Evolutionary conservation across 1,284 basidiomycete genomes (phyloP).

Genomic region (Rhodofomes roseus): DNA sequence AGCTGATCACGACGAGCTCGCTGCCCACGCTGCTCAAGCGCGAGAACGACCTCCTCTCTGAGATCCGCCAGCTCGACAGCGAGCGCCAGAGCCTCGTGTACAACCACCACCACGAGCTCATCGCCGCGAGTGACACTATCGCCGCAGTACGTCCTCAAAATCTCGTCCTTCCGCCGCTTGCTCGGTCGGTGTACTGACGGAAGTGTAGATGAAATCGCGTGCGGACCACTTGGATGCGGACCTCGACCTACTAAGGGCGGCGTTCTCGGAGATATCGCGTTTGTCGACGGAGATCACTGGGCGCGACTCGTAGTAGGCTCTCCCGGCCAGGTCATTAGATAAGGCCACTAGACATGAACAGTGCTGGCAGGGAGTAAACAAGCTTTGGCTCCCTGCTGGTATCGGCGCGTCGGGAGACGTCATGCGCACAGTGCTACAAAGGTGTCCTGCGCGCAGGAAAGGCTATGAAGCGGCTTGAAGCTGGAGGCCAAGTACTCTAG

Average conservation of each 20-base stretch:
- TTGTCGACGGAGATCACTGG: constrained; percentile 63
- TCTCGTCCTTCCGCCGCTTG: constrained; percentile 1
- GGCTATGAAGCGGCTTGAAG: no score
- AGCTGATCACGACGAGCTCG: constrained; percentile 76
- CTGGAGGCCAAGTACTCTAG: no score
- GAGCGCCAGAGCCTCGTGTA: constrained; percentile 90
- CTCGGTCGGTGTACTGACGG: background rate
- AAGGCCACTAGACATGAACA: no score
- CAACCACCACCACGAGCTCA: constrained; percentile 92
- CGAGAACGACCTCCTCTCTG: constrained; percentile 79
- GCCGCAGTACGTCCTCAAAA: constrained; percentile 66
- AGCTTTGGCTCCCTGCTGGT: no score
- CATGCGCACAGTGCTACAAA: no score
- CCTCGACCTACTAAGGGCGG: constrained; percentile 73
- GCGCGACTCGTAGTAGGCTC: background rate
- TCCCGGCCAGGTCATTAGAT: no score
- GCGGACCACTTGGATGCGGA: constrained; percentile 81
- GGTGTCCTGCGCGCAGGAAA: no score
- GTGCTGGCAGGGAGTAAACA: no score
- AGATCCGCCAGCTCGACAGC: constrained; percentile 84
- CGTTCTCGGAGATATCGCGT: constrained; percentile 83
- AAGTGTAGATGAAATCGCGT: constrained; percentile 72
- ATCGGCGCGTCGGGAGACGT: no score
- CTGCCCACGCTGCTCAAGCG: constrained; percentile 67
- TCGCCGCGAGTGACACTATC: constrained; percentile 90